Evolutionary conservation across 768 basidiomycete genomes (phyloP).

Genomic region (Rhizopogon sp.): DNA sequence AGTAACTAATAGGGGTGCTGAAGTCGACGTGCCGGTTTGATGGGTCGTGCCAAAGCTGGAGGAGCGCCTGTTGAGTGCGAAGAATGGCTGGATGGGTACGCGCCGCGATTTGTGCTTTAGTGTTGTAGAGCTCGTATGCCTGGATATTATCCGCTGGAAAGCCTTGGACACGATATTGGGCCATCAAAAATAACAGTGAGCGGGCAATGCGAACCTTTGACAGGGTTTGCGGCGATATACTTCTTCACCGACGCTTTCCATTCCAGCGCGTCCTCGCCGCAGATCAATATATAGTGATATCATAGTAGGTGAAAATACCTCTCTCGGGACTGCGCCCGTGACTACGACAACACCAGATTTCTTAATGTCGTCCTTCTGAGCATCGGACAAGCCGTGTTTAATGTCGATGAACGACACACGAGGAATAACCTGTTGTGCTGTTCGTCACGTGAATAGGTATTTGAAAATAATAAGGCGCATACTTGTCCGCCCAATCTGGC

Average conservation of each 20-base stretch:
- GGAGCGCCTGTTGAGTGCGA: conserved; percentile 49
- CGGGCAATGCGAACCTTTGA: conserved; percentile 36
- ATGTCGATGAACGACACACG: conserved; percentile 41
- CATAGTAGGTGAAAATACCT: conserved; percentile 32
- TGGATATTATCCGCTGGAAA: conserved; percentile 66
- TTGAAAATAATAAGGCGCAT: conserved; percentile 6
- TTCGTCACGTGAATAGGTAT: background rate
- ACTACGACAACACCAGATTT: conserved; percentile 52
- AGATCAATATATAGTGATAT: conserved; percentile 1
- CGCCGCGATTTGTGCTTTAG: conserved; percentile 55
- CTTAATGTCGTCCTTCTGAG: conserved; percentile 41
- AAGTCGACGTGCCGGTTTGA: conserved; percentile 40
- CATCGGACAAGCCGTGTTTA: conserved; percentile 39
- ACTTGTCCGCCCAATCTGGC: conserved; percentile 43
- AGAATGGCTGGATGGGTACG: conserved; percentile 61
- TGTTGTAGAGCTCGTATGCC: conserved; percentile 73
- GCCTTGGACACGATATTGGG: conserved; percentile 32
- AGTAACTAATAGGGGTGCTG: conserved; percentile 64
- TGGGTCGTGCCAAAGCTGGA: conserved; percentile 53
- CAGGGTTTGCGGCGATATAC: conserved; percentile 49
- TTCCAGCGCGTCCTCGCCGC: conserved; percentile 43
- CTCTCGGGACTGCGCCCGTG: conserved; percentile 48
- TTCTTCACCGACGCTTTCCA: conserved; percentile 55
- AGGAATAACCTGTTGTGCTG: conserved; percentile 42
- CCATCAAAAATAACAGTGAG: background rate